Base-by-base conservation (phyloP, 2,329 filamentous ascomycete species). In the Xylariaceae sp. region DNA sequence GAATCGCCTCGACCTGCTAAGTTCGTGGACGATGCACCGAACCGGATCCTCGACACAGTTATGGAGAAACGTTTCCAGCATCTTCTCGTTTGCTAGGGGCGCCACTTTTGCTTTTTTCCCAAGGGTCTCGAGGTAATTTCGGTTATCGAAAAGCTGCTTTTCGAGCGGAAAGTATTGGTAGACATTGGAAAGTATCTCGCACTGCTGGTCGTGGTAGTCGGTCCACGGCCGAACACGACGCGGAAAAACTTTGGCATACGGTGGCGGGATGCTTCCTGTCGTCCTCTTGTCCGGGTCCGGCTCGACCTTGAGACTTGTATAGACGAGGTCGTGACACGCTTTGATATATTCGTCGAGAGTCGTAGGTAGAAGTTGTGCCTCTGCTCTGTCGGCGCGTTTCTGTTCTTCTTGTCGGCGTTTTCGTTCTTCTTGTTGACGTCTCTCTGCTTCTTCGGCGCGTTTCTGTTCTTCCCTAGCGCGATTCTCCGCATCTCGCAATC, bases 261-360 rank as follows among this genome's bases (percentile, higher is more conserved):
- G 64, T 37, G 59, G 62, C 12, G 61, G 64, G n/a, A 59, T 57
- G 3, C 56, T 46, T 14, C 58, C 56, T 39, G 49, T 59, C 6
- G 57, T 57, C 1, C 57, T 61, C 1, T 63, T 50, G 34, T 40
- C 45, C 21, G 22, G 42, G 36, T 63, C 42, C 2, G 42, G 51
- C 45, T 64, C 49, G 12, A 67, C 51, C 0, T n/a, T 23, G 11
- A 66, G 48, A n/a, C 49, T 48, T 14, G 55, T 38, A 20, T 55
- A 61, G 14, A 65, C 44, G 2, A 53, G 43, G 23, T 44, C 32
- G 45, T 67, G 60, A 47, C 54, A 66, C 12, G 56, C 51, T n/a
- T 38, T 21, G 14, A 68, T 57, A 40, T 66, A 65, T 55, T 67
- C 59, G 8, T 57, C 29, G 14, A 67, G 43, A 37, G 59, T 63